Percentiles rank a stretch among this genome's conserved stretches.
phyloP scores from a whole-genome alignment of 1,284 basidiomycete genomes.

The Ganoderma lucidum region DNA sequence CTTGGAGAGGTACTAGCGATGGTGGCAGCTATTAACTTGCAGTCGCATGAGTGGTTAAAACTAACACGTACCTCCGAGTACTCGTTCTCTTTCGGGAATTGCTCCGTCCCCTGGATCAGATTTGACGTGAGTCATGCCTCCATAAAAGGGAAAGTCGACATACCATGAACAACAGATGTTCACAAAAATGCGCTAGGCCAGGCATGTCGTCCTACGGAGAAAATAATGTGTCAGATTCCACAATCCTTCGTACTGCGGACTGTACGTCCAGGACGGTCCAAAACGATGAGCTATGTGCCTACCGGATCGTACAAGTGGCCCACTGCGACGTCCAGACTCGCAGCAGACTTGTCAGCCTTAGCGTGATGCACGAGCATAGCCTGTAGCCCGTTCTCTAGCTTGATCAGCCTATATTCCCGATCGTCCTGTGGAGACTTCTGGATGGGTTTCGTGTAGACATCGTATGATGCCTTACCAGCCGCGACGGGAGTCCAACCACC shows the following conservation, averaged over 20 bases:
- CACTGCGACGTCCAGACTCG: constrained; percentile 94
- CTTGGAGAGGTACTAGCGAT: constrained; percentile 79
- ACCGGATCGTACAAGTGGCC: constrained; percentile 96
- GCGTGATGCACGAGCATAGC: constrained; percentile 89
- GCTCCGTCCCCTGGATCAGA: constrained; percentile 69
- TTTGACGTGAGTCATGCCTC: not conserved
- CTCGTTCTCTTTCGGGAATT: constrained; percentile 92
- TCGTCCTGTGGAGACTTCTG: constrained; percentile 83
- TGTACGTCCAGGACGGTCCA: not conserved
- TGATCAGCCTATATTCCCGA: constrained; percentile 83
- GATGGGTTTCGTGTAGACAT: constrained; percentile 70
- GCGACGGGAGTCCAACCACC: constrained; percentile 35
- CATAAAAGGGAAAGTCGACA: not conserved
- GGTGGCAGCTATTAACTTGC: not conserved
- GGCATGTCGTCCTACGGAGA: constrained; percentile 78
- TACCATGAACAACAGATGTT: constrained; percentile 97
- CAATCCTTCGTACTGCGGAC: not conserved
- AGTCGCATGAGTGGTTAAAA: not conserved
- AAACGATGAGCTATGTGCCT: constrained; percentile 44
- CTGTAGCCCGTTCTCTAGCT: constrained; percentile 88
- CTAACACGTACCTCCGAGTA: constrained; percentile 74
- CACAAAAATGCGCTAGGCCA: constrained; percentile 92
- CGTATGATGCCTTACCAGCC: constrained; percentile 33
- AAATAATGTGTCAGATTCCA: not conserved
- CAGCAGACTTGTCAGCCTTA: constrained; percentile 93